Percentiles rank a stretch among this genome's conserved stretches.
Evolutionary conservation across 441 rosid genomes (phyloP).

Genomic region (Populus hybrid): DNA sequence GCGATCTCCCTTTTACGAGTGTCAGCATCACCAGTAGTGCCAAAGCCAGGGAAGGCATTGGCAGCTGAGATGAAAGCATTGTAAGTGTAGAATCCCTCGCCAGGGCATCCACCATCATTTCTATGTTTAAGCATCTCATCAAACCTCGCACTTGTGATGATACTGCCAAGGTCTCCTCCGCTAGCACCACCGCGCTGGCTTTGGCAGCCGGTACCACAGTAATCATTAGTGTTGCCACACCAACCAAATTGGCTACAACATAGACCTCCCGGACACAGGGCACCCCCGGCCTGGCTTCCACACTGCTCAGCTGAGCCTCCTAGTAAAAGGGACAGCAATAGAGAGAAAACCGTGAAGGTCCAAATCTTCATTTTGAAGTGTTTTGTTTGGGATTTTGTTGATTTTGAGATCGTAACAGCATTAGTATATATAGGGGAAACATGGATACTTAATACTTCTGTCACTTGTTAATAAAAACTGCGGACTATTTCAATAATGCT

Average conservation of each 20-base stretch:
- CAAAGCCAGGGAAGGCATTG: constrained; percentile 42
- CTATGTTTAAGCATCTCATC: constrained; percentile 50
- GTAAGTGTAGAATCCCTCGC: constrained; percentile 52
- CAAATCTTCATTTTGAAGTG: no score
- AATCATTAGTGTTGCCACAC: background rate
- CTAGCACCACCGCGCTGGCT: constrained; percentile 40
- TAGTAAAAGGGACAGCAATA: no score
- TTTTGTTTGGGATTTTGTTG: background rate
- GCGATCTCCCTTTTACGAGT: constrained; percentile 49
- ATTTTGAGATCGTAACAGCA: background rate
- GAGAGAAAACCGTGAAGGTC: no score
- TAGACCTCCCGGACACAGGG: no score
- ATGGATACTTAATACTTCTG: no score
- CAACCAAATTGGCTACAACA: no score
- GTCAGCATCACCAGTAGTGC: constrained; percentile 40
- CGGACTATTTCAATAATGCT: no score
- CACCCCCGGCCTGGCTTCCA: no score
- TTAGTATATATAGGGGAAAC: background rate
- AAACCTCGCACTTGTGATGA: constrained; percentile 35
- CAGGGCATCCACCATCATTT: constrained; percentile 44
- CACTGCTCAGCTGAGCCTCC: no score
- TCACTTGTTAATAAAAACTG: no score
- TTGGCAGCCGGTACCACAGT: constrained; percentile 48
- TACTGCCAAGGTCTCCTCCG: constrained; percentile 17
- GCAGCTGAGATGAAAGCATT: constrained; percentile 55